Conservation (phyloP, 1,139 yeast genomes). For the Spathaspora sp. region DNA sequence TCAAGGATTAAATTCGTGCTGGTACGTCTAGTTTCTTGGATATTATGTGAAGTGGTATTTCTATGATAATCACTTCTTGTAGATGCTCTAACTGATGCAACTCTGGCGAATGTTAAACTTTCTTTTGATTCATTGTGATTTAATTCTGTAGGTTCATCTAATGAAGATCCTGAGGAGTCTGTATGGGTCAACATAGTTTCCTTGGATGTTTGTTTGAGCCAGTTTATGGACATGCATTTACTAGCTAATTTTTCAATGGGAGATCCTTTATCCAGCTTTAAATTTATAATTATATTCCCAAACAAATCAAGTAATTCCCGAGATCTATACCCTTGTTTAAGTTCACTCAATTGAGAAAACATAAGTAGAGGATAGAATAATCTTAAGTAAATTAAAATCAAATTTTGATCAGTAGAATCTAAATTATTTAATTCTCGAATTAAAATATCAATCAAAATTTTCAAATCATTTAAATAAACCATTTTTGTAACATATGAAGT, state of each 20-base stretch:
- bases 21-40: constrained; percentile 8
- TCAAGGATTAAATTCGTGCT: constrained; percentile 10
- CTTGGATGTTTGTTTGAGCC: constrained; percentile 40
- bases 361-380: constrained; percentile 71
- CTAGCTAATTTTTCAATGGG: constrained; percentile 59
- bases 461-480: constrained; percentile 80
- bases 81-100: constrained; percentile 41
- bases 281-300: constrained; percentile 37
- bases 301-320: constrained; percentile 54
- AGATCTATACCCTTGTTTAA: constrained; percentile 54
- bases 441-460: constrained; percentile 82
- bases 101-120: constrained; percentile 19
- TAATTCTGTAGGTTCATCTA: neutral
- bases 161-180: constrained; percentile 12
- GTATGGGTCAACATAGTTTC: constrained; percentile 1
- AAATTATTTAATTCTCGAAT: constrained; percentile 76
- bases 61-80: constrained; percentile 38
- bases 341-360: constrained; percentile 58
- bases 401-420: constrained; percentile 46
- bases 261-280: constrained; percentile 22
- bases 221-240: constrained; percentile 59
- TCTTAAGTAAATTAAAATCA: constrained; percentile 74
- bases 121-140: constrained; percentile 8
- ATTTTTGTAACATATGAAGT: constrained; percentile 63
- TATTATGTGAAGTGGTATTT: constrained; percentile 34